Percentiles rank a stretch among this genome's conserved stretches.
Evolutionary conservation across 208 protist genomes (phyloP).

Genomic region (Polymyxa betae): DNA sequence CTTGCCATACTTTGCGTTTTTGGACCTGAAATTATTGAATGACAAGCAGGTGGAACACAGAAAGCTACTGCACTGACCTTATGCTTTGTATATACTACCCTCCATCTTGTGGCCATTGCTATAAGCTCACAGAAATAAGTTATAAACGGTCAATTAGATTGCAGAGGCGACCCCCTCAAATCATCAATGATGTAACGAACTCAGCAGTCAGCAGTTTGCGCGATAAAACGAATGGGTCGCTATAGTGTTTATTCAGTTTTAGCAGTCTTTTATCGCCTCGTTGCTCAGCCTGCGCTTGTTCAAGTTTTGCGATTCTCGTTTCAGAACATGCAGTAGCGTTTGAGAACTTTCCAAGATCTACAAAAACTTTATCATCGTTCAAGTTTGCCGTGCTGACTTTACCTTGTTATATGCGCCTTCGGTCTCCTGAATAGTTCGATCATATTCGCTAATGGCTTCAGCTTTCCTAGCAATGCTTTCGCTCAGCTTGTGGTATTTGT

Average conservation of each 20-base stretch:
- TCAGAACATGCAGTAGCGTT: slow-evolving; percentile 55
- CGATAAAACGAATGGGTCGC: neutral
- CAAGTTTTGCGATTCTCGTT: slow-evolving; percentile 57
- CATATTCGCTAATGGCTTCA: slow-evolving; percentile 26
- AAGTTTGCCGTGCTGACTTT: neutral
- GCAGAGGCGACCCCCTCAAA: too few relatives aligned
- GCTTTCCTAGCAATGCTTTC: slow-evolving; percentile 50
- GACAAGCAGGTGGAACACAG: neutral
- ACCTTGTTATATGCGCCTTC: slow-evolving; percentile 54
- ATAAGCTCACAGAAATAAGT: too few relatives aligned
- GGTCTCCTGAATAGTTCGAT: slow-evolving; percentile 51
- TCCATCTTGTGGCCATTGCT: too few relatives aligned
- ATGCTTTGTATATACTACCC: neutral
- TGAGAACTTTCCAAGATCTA: slow-evolving; percentile 55
- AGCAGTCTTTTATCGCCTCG: neutral
- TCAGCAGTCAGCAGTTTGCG: too few relatives aligned
- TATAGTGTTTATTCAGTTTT: neutral
- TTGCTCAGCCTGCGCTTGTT: neutral
- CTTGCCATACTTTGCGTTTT: neutral
- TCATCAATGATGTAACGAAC: too few relatives aligned
- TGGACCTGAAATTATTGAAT: neutral
- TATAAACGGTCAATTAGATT: too few relatives aligned
- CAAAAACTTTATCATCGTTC: neutral
- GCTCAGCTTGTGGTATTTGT: slow-evolving; percentile 50
- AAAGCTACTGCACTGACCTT: neutral